A percentile compares a stretch with the other conserved stretches of the same genome.
Conservation (phyloP, 1,284 basidiomycete species). For the Fomitopsis betulina region DNA sequence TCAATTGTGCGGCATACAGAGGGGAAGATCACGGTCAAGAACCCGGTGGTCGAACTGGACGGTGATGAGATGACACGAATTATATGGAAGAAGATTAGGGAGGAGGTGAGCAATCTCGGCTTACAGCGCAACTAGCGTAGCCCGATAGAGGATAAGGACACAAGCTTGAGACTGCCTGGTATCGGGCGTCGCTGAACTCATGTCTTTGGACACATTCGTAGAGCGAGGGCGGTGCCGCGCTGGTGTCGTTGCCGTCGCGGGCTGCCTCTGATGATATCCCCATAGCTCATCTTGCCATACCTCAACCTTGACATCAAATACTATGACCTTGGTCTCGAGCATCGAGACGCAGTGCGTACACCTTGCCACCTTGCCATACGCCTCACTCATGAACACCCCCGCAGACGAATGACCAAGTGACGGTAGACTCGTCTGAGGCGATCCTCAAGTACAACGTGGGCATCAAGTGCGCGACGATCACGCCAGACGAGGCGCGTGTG, state of each 20-base stretch:
- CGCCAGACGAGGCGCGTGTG: constrained; percentile 94
- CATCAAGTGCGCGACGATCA: constrained; percentile 97
- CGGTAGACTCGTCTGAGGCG: constrained; percentile 90
- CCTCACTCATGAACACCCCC: not conserved
- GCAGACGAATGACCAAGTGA: constrained; percentile 92
- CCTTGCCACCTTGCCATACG: not conserved
- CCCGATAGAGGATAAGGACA: too few relatives aligned
- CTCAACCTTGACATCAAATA: constrained; percentile 97
- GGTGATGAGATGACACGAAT: constrained; percentile 98
- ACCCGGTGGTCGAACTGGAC: constrained; percentile 95
- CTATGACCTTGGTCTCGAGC: constrained; percentile 92
- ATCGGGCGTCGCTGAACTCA: too few relatives aligned
- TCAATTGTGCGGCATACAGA: constrained; percentile 18
- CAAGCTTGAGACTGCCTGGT: too few relatives aligned
- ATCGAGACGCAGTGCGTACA: constrained; percentile 77
- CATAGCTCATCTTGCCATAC: constrained; percentile 90
- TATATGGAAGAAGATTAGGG: constrained; percentile 98
- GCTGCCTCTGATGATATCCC: not conserved
- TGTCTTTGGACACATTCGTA: too few relatives aligned
- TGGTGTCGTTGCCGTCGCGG: too few relatives aligned
- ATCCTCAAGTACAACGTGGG: constrained; percentile 89
- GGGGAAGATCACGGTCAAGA: constrained; percentile 77
- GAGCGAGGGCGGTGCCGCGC: too few relatives aligned
- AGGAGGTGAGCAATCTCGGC: constrained; percentile 57
- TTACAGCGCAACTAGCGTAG: not conserved